Percentiles rank a stretch among this genome's conserved stretches.
Evolutionary conservation across 2,329 filamentous ascomycete genomes (phyloP).

Genomic region (Xylaria multiplex): DNA sequence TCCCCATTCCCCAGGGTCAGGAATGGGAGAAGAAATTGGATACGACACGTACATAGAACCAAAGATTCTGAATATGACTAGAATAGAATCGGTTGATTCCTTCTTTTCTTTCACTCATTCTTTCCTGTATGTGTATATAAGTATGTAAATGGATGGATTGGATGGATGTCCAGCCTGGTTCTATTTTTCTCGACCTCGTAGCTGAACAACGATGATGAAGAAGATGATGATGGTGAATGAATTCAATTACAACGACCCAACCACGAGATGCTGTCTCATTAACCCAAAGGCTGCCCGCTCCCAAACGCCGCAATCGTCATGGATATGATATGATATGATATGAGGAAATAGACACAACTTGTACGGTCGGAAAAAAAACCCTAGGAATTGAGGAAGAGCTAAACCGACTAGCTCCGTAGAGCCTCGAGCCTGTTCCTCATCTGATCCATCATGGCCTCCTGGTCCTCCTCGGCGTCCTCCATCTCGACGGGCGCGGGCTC

Average conservation of each 20-base stretch:
- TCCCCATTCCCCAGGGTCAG: background rate
- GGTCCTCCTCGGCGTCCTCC: slow-evolving; percentile 82
- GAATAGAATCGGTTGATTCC: too few relatives aligned
- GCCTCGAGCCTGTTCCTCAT: slow-evolving; percentile 94
- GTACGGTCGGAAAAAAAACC: slow-evolving; percentile 1
- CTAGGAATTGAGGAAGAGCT: background rate
- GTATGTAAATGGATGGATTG: slow-evolving; percentile 4
- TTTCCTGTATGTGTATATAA: too few relatives aligned
- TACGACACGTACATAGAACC: background rate
- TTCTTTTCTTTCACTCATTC: too few relatives aligned
- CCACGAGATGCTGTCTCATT: slow-evolving; percentile 29
- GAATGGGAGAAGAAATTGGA: slow-evolving; percentile 1
- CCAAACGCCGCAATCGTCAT: slow-evolving; percentile 38
- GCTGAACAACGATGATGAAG: slow-evolving; percentile 16
- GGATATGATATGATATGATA: slow-evolving; percentile 6
- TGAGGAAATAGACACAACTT: slow-evolving; percentile 10
- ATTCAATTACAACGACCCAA: slow-evolving; percentile 17
- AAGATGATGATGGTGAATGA: slow-evolving; percentile 14
- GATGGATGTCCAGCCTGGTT: slow-evolving; percentile 26
- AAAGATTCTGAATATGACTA: background rate
- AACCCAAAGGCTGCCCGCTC: slow-evolving; percentile 35
- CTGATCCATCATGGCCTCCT: slow-evolving; percentile 90
- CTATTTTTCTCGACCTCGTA: slow-evolving; percentile 21
- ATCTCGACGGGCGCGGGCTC: slow-evolving; percentile 59
- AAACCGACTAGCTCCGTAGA: slow-evolving; percentile 76